phyloP scores from a whole-genome alignment of 495 filamentous ascomycete genomes.

The Beverwykella pulmonaria region DNA sequence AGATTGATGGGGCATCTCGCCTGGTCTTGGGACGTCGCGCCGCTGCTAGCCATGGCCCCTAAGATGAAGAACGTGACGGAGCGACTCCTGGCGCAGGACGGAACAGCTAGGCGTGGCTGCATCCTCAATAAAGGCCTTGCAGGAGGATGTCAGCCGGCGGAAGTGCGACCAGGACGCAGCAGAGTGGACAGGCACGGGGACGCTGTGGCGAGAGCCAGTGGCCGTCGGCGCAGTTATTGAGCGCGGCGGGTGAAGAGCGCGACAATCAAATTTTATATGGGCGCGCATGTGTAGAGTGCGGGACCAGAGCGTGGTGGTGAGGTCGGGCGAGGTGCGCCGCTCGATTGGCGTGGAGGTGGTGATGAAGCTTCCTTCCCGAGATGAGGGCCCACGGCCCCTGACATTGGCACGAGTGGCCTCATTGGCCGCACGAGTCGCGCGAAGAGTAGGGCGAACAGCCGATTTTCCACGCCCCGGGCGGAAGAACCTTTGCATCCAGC shows the following conservation, averaged over 20 bases:
- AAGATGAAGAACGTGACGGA: too few relatives aligned
- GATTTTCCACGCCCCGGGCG: too few relatives aligned
- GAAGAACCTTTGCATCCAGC: too few relatives aligned
- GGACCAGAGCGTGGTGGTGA: background rate
- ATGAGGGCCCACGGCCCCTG: constrained; percentile 7
- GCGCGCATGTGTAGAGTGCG: constrained; percentile 5
- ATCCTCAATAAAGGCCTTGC: constrained; percentile 19
- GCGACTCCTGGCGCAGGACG: too few relatives aligned
- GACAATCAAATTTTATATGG: constrained; percentile 17
- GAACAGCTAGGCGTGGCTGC: constrained; percentile 7
- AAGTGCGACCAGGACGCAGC: background rate
- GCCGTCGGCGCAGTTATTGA: background rate
- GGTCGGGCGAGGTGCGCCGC: background rate
- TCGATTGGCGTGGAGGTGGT: background rate
- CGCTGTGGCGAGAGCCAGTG: background rate
- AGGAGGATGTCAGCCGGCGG: constrained; percentile 15
- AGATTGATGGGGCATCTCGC: background rate
- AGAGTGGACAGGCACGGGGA: background rate
- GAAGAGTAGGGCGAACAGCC: background rate
- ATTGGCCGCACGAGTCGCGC: background rate
- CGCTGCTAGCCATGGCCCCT: too few relatives aligned
- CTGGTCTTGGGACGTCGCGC: background rate
- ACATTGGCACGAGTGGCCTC: background rate
- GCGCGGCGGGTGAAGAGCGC: constrained; percentile 5
- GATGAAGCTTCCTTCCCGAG: constrained; percentile 23